A percentile compares a stretch with the other conserved stretches of the same genome.
Evolutionary conservation across 495 filamentous ascomycete genomes (phyloP).

Genomic region (Penicillium herquei): DNA sequence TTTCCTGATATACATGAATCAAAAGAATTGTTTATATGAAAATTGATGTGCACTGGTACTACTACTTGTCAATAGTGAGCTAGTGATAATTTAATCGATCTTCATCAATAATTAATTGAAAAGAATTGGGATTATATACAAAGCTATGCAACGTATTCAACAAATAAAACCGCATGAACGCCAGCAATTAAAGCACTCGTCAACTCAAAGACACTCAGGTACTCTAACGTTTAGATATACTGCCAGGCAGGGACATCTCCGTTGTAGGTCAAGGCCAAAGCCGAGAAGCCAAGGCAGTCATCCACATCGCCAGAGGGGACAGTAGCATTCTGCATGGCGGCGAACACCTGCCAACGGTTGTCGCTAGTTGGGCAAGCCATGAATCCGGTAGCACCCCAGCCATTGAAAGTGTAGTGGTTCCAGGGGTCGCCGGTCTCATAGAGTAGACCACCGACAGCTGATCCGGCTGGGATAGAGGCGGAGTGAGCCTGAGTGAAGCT

Average conservation of each 20-base stretch:
- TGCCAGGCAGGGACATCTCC: conserved; percentile 39
- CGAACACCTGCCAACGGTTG: conserved; percentile 46
- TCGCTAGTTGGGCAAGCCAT: conserved; percentile 45
- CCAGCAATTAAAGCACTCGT: neutral
- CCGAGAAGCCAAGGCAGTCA: conserved; percentile 43
- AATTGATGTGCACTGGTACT: neutral
- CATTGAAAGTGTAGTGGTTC: conserved; percentile 29
- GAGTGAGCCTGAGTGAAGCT: conserved; percentile 62
- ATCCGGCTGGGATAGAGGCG: conserved; percentile 53
- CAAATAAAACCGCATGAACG: neutral
- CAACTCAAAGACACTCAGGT: neutral
- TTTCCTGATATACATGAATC: conserved; percentile 3
- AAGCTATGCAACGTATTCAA: neutral
- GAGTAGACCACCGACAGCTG: conserved; percentile 44
- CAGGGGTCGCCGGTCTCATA: conserved; percentile 26
- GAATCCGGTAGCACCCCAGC: conserved; percentile 36
- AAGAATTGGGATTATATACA: neutral
- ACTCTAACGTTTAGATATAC: conserved; percentile 28
- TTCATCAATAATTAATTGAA: neutral
- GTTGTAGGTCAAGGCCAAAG: conserved; percentile 27
- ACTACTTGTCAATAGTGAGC: too few relatives aligned
- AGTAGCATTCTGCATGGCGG: conserved; percentile 34
- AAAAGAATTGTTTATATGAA: neutral
- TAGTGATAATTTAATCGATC: too few relatives aligned
- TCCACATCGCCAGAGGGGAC: conserved; percentile 36